Evolutionary conservation across 148 eudicot genomes (phyloP).

Genomic region (Talinum fruticosum): DNA sequence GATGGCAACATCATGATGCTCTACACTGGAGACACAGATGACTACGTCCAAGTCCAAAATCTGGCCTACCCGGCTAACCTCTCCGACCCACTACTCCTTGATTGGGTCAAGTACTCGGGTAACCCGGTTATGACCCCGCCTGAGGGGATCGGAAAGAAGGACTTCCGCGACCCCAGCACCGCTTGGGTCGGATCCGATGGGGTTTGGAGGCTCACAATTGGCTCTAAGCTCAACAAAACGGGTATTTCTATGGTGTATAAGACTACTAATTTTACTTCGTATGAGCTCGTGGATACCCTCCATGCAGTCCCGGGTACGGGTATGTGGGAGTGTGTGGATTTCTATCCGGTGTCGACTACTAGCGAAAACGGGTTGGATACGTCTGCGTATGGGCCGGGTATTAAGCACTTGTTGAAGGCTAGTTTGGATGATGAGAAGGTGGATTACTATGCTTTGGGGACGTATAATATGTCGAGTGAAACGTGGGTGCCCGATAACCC

Average conservation of each 20-base stretch:
- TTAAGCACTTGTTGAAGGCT: conserved; percentile 75
- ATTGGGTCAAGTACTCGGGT: conserved; percentile 67
- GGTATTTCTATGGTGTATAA: conserved; percentile 67
- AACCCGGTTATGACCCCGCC: conserved; percentile 89
- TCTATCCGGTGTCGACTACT: conserved; percentile 66
- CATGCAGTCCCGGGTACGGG: conserved; percentile 78
- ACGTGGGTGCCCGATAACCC: conserved; percentile 84
- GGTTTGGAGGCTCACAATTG: conserved; percentile 64
- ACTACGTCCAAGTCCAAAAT: conserved; percentile 77
- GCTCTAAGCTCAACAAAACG: conserved; percentile 57
- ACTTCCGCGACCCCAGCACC: conserved; percentile 87
- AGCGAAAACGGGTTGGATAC: conserved; percentile 62
- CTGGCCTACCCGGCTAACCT: conserved; percentile 80
- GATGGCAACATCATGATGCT: conserved; percentile 71
- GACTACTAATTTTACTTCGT: conserved; percentile 51
- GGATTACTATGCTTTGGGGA: conserved; percentile 80
- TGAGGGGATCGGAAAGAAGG: conserved; percentile 49
- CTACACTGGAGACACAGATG: conserved; percentile 72
- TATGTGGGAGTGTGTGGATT: conserved; percentile 98
- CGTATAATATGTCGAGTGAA: conserved; percentile 41
- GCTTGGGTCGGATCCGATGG: conserved; percentile 80
- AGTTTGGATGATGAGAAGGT: conserved; percentile 64
- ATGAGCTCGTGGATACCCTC: conserved; percentile 49
- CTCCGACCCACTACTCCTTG: conserved; percentile 83
- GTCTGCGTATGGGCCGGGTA: conserved; percentile 55